Conservation (phyloP, 2,329 filamentous ascomycete genomes). For the Botrytis elliptica region DNA sequence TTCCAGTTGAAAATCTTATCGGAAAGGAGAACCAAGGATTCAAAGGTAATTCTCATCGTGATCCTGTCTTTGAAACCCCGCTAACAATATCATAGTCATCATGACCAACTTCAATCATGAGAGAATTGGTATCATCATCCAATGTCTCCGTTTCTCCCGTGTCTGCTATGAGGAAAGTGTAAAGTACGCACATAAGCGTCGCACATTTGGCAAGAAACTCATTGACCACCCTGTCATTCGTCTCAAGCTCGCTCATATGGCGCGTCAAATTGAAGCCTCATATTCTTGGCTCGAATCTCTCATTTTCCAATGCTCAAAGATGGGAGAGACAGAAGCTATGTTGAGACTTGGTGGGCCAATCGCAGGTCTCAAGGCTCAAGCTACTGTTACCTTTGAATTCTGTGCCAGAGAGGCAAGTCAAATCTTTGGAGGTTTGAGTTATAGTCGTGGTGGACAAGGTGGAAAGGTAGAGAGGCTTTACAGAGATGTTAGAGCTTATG, state of each 20-base stretch:
- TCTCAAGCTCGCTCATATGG: conserved; percentile 97
- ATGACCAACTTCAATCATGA: conserved; percentile 99
- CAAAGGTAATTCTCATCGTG: conserved; percentile 55
- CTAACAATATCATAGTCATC: conserved; percentile 59
- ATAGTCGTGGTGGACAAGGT: conserved; percentile 90
- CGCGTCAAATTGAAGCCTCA: conserved; percentile 93
- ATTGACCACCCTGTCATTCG: conserved; percentile 97
- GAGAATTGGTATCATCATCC: conserved; percentile 97
- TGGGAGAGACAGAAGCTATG: conserved; percentile 95
- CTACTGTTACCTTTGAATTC: conserved; percentile 94
- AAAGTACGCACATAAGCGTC: conserved; percentile 96
- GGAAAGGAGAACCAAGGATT: conserved; percentile 99
- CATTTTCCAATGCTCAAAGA: conserved; percentile 87
- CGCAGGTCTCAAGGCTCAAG: conserved; percentile 88
- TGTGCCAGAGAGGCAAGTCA: conserved; percentile 94
- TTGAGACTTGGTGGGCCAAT: conserved; percentile 92
- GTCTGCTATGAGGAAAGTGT: conserved; percentile 97
- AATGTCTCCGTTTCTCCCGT: conserved; percentile 90
- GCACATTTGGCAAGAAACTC: conserved; percentile 93
- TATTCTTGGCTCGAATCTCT: conserved; percentile 96
- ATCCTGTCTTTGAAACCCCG: background rate
- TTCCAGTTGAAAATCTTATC: conserved; percentile 96
- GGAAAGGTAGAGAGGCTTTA: conserved; percentile 94
- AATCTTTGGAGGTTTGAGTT: conserved; percentile 94
- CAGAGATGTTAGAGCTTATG: conserved; percentile 92